These are phyloP conservation scores for Aethionema arabicum DNA, from an alignment of 345 rosid species.

Conservation along the genomic window DNA sequence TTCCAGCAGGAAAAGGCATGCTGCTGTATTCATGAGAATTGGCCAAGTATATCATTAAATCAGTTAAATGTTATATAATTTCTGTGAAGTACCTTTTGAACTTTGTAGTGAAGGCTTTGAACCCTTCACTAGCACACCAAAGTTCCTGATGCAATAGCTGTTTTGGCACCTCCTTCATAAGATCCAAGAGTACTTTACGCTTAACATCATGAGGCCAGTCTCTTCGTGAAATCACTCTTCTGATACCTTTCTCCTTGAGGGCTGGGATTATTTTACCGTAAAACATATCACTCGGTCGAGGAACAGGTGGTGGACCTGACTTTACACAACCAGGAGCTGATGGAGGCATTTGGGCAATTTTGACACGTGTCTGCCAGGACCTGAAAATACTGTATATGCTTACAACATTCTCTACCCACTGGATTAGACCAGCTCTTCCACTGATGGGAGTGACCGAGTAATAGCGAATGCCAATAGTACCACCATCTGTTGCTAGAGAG, in stretches of 20 bases:
- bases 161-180: constrained; percentile 84
- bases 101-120: constrained; percentile 81
- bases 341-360: constrained; percentile 62
- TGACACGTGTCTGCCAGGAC: constrained; percentile 82
- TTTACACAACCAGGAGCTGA: constrained; percentile 53
- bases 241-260: constrained; percentile 91
- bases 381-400: constrained; percentile 85
- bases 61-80: constrained; percentile 3
- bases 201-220: constrained; percentile 99
- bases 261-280: constrained; percentile 97
- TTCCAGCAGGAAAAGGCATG: constrained; percentile 6
- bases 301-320: constrained; percentile 67
- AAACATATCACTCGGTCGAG: constrained; percentile 96
- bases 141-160: constrained; percentile 90
- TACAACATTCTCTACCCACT: constrained; percentile 87
- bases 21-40: constrained; percentile 11
- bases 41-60: not conserved
- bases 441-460: constrained; percentile 92
- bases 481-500: constrained; percentile 50
- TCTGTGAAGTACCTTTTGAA: constrained; percentile 57
- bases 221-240: constrained; percentile 89
- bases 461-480: constrained; percentile 63
- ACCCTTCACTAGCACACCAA: constrained; percentile 98
- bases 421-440: constrained; percentile 93
- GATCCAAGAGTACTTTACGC: constrained; percentile 86